phyloP scores from a whole-genome alignment of 1,284 basidiomycete species.

The Leccinum angustisporum region DNA sequence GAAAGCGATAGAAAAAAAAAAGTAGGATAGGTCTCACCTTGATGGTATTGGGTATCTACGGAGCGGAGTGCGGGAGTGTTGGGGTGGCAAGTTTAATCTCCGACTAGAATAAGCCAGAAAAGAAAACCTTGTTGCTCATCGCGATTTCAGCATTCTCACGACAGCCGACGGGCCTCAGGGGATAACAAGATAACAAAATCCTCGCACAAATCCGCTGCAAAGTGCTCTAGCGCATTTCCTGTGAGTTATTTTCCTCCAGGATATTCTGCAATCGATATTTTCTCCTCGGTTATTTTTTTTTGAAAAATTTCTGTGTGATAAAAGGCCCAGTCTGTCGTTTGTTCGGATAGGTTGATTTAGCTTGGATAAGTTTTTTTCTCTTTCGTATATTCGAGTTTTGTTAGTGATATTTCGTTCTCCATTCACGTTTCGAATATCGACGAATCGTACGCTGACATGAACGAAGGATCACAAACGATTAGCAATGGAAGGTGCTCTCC shows the following conservation, averaged over 20 bases:
- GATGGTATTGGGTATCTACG: not conserved
- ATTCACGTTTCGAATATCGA: constrained; percentile 19
- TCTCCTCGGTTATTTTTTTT: constrained; percentile 13
- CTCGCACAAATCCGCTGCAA: constrained; percentile 20
- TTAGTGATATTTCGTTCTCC: constrained; percentile 26
- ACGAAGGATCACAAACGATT: constrained; percentile 16
- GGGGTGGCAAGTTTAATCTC: constrained; percentile 24
- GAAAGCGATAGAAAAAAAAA: not conserved
- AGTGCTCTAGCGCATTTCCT: constrained; percentile 12
- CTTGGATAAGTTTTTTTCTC: constrained; percentile 35
- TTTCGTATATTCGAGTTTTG: constrained; percentile 37
- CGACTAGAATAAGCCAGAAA: constrained; percentile 31
- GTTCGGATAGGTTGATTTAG: constrained; percentile 30
- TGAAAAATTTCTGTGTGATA: constrained; percentile 9
- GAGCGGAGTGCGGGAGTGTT: constrained; percentile 3
- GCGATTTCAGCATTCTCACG: constrained; percentile 36
- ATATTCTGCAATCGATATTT: constrained; percentile 11
- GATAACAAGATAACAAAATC: constrained; percentile 37
- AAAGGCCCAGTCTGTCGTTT: constrained; percentile 17
- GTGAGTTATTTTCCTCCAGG: constrained; percentile 25
- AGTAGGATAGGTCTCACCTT: constrained; percentile 23
- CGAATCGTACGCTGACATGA: constrained; percentile 26
- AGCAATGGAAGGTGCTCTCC: constrained; percentile 26
- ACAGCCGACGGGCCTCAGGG: constrained; percentile 36
- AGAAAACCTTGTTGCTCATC: constrained; percentile 26